Base-by-base conservation (phyloP, 305 asterid genomes). In the Fraxinus velutina region DNA sequence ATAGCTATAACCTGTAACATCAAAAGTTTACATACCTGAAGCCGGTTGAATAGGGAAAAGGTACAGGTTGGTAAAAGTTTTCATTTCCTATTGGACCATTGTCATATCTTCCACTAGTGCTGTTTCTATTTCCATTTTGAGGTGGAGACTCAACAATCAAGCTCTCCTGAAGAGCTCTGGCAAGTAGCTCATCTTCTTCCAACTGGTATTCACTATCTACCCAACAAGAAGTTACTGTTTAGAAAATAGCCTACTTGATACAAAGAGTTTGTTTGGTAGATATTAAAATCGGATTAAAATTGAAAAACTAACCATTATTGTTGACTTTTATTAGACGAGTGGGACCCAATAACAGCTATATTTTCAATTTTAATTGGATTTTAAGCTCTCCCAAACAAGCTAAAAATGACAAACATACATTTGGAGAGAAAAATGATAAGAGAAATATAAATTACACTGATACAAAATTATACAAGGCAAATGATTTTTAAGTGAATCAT, bases 81-180 rank as follows among this genome's bases (percentile, higher is more conserved):
- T 82, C 86, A 76, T 78, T 79, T 33, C 88, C 89, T 74, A 78
- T 36, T 71, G 80, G 80, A 21, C 60, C 78, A 81, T 47, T 75
- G 57, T 76, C 86, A 74, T 78, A 42, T 72, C 83, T 71, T 71
- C 76, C 76, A n/a, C 76, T 32, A 71, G 76, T 32, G 76, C 76
- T 71, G 33, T 71, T 71, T 71, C 76, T 71, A 30, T 84, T 42
- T 55, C 87, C 91, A 75, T 85, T 64, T 34, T 80, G 88, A 79
- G 90, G 91, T 79, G 89, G 91, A 84, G 97, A 89, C 80, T 90
- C 97, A 4, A 72, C 78, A 74, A 85, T 88, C 91, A 93, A 85
- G 83, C 97, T 92, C 85, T 91, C 98, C 77, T 92, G 98, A 83
- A 91, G 88, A 82, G 93, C 95, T 86, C 89, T 90, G 55, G 98